A percentile compares a stretch with the other conserved stretches of the same genome.
Evolutionary conservation across 176 grass and related monocot species (phyloP).

Genomic region (Oryza coarctata): DNA sequence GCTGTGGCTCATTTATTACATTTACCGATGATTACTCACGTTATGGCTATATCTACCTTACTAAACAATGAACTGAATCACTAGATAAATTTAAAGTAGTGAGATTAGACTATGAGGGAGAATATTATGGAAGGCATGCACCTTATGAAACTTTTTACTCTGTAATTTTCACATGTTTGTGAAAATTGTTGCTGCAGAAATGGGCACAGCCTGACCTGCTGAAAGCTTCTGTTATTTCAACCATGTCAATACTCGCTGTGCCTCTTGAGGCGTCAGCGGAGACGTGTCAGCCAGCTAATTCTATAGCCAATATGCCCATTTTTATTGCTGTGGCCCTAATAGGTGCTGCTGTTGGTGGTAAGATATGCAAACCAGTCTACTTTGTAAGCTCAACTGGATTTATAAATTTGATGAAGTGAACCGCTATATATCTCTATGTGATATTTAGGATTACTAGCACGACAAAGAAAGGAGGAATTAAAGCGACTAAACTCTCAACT

Average conservation of each 20-base stretch:
- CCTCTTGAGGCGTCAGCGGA: constrained; percentile 55
- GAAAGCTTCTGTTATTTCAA: constrained; percentile 41
- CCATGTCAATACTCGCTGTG: constrained; percentile 37
- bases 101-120: no score
- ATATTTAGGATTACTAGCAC: constrained; percentile 55
- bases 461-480: constrained; percentile 62
- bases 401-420: no score
- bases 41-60: no score
- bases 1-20: no score
- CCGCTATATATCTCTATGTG: neutral
- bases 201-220: constrained; percentile 10
- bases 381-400: neutral
- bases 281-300: constrained; percentile 40
- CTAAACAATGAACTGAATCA: no score
- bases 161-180: neutral
- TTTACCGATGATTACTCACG: no score
- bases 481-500: constrained; percentile 66
- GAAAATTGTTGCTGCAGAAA: constrained; percentile 43
- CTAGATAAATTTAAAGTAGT: no score
- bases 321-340: constrained; percentile 61
- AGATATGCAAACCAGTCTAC: neutral
- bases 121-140: no score
- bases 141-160: no score
- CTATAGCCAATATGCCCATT: constrained; percentile 59
- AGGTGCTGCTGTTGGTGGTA: constrained; percentile 61